phyloP scores from a whole-genome alignment of 768 basidiomycete genomes.

The Podaxis mareebaensis region DNA sequence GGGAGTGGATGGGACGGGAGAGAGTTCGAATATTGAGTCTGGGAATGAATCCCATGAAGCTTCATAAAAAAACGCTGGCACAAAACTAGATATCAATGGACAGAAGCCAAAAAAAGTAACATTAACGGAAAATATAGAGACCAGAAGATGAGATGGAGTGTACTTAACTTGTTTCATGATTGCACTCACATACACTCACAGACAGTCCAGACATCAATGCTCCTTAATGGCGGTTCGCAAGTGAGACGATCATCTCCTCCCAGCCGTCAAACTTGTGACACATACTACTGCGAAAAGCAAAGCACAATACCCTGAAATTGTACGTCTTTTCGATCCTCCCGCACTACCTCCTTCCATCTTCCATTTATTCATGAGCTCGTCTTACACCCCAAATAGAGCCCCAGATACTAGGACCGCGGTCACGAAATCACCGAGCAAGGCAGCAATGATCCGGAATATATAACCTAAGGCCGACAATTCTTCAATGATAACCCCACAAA shows the following conservation, averaged over 20 bases:
- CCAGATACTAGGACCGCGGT: conserved; percentile 39
- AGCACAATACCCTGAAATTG: conserved; percentile 37
- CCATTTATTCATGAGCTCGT: background rate
- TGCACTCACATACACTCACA: conserved; percentile 3
- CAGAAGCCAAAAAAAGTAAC: too few species aligned
- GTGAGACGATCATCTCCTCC: conserved; percentile 32
- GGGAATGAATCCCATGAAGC: too few species aligned
- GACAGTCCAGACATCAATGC: conserved; percentile 39
- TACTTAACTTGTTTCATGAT: too few species aligned
- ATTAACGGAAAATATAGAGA: too few species aligned
- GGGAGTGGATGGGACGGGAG: too few species aligned
- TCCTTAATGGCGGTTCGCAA: conserved; percentile 27
- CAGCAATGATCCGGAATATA: conserved; percentile 40
- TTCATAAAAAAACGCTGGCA: too few species aligned
- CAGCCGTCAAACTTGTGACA: conserved; percentile 36
- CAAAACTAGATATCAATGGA: too few species aligned
- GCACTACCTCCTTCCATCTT: background rate
- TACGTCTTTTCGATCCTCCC: conserved; percentile 18
- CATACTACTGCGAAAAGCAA: conserved; percentile 33
- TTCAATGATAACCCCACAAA: conserved; percentile 39
- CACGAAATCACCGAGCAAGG: conserved; percentile 45
- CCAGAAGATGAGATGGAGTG: too few species aligned
- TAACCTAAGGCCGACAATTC: conserved; percentile 31
- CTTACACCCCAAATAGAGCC: conserved; percentile 23
- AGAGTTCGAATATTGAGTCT: too few species aligned